Conservation (phyloP, 106 monocot species). For the Allium cepa region DNA sequence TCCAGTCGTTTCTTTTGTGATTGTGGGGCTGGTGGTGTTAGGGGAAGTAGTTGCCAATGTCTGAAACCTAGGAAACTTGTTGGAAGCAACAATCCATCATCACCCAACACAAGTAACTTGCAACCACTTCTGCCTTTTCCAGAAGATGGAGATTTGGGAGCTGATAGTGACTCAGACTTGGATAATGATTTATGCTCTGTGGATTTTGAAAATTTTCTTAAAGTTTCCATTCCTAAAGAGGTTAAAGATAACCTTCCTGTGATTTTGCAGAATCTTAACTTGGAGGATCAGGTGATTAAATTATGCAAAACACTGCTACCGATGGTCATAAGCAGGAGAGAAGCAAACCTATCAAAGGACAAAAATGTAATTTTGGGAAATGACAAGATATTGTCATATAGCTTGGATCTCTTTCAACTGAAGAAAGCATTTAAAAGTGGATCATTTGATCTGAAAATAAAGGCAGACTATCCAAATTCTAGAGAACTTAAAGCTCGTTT, state of each 20-base stretch:
- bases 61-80: conserved; percentile 83
- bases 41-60: conserved; percentile 88
- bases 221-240: conserved; percentile 59
- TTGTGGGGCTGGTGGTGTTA: conserved; percentile 97
- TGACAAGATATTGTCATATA: conserved; percentile 50
- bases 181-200: conserved; percentile 59
- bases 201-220: conserved; percentile 52
- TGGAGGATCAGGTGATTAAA: conserved; percentile 54
- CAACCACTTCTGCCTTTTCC: conserved; percentile 53
- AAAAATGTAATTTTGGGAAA: conserved; percentile 58
- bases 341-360: conserved; percentile 63
- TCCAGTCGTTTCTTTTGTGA: conserved; percentile 99
- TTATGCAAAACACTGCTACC: conserved; percentile 74
- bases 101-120: conserved; percentile 31
- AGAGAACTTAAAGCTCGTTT: conserved; percentile 82
- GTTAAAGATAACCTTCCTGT: conserved; percentile 44
- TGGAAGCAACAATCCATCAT: conserved; percentile 28
- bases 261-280: conserved; percentile 48
- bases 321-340: conserved; percentile 32
- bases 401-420: conserved; percentile 61
- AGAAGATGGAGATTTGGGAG: conserved; percentile 50
- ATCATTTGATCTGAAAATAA: conserved; percentile 89
- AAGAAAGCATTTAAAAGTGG: conserved; percentile 95
- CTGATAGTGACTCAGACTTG: conserved; percentile 86
- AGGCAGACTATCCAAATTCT: conserved; percentile 93